These are phyloP conservation scores for Zopfia rhizophila DNA, from an alignment of 2,329 filamentous ascomycete species.

Conservation along the genomic window DNA sequence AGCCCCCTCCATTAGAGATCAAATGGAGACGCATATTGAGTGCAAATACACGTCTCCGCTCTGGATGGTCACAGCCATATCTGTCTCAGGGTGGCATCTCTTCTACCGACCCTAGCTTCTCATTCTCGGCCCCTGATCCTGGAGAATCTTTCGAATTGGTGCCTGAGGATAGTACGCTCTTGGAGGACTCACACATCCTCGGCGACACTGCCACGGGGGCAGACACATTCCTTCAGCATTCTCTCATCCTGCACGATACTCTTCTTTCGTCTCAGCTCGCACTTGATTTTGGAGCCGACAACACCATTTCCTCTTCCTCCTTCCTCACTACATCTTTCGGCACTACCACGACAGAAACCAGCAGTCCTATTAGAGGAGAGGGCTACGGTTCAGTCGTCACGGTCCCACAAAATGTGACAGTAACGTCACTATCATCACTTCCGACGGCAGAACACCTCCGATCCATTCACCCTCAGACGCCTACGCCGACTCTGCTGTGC, in stretches of 20 bases:
- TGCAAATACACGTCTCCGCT: conserved; percentile 29
- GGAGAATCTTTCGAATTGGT: conserved; percentile 12
- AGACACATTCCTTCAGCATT: conserved; percentile 76
- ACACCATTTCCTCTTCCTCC: conserved; percentile 43
- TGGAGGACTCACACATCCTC: conserved; percentile 38
- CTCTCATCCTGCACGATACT: conserved; percentile 75
- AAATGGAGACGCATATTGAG: conserved; percentile 44
- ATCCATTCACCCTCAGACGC: conserved; percentile 79
- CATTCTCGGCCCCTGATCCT: conserved; percentile 28
- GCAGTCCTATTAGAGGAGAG: conserved; percentile 31
- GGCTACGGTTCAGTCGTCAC: conserved; percentile 13
- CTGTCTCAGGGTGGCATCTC: conserved; percentile 25
- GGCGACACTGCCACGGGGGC: conserved; percentile 25
- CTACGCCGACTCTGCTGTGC: conserved; percentile 84
- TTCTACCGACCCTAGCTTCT: conserved; percentile 16
- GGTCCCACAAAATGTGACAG: conserved; percentile 42
- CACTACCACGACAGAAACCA: conserved; percentile 38
- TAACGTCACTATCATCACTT: conserved; percentile 75
- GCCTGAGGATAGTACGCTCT: conserved; percentile 29
- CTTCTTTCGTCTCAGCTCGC: conserved; percentile 68
- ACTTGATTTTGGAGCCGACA: conserved; percentile 32
- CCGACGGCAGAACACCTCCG: conserved; percentile 73
- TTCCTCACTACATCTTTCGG: conserved; percentile 51
- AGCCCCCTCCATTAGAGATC: conserved; percentile 12
- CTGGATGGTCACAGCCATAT: conserved; percentile 47